Evolutionary conservation across 805 yeast genomes (phyloP).

Genomic region (Cyberlindnera mycetangii): DNA sequence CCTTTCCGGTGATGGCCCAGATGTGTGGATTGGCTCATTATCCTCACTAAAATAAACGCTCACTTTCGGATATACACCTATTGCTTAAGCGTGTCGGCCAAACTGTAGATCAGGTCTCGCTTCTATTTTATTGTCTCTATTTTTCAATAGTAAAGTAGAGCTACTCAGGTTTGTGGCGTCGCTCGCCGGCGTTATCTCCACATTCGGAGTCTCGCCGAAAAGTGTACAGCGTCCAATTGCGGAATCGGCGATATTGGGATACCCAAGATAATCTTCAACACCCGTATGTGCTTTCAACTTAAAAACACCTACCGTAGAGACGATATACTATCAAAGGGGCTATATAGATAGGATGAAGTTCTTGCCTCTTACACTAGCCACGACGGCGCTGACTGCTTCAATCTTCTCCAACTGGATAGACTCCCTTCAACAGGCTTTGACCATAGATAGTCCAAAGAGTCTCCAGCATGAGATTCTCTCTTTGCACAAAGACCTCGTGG

Average conservation of each 20-base stretch:
- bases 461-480: slow-evolving; percentile 23
- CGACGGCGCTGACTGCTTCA: slow-evolving; percentile 11
- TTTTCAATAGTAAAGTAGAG: too few species aligned
- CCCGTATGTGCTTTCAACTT: too few species aligned
- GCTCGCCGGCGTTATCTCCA: slow-evolving; percentile 1
- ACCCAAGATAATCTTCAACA: too few species aligned
- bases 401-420: slow-evolving; percentile 9
- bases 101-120: not conserved
- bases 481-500: slow-evolving; percentile 27
- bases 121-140: too few species aligned
- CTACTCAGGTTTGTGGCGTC: too few species aligned
- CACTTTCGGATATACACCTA: not conserved
- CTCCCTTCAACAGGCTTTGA: slow-evolving; percentile 3
- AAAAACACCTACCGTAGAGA: not conserved
- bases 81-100: too few species aligned
- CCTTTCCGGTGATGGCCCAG: slow-evolving; percentile 28
- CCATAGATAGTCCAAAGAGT: not conserved
- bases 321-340: not conserved
- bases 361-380: slow-evolving; percentile 9
- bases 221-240: not conserved
- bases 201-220: not conserved
- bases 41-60: slow-evolving; percentile 4
- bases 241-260: not conserved
- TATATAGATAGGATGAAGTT: slow-evolving; percentile 8
- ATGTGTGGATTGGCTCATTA: slow-evolving; percentile 13